Base-by-base conservation (phyloP, 768 basidiomycete genomes). In the Sarcodon aspratus region DNA sequence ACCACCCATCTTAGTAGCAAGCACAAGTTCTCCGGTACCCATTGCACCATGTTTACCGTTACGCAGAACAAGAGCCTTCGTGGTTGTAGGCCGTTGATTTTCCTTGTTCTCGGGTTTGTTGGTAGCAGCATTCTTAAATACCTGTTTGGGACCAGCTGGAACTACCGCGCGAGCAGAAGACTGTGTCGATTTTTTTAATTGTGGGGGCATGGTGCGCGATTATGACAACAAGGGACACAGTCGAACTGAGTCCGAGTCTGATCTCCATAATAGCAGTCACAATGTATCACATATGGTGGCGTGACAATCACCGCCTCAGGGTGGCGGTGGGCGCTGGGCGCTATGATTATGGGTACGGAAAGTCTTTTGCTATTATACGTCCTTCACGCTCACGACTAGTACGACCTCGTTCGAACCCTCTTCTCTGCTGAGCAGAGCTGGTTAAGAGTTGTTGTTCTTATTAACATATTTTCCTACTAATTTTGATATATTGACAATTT, bases 1-100 rank as follows among this genome's bases (percentile, higher is more conserved):
- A 1, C 88, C 88, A 45, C 73, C 79, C 53, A 86, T 74, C 58
- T 73, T 83, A 21, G 66, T 73, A 47, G 70, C 67, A 43, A 75
- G 62, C 44, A 80, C 61, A 42, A 87, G 15, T 63, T 87, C 85
- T 13, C 85, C 85, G 6, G 78, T 78, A 37, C 86, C 85, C 47
- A 72, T 72, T 31, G 82, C 71, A 10, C 84, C 86, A 63, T 82
- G 65, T 58, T 86, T 88, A 37, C 81, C 82, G 57, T 86, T 83
- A 53, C 87, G 76, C 53, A 89, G 64, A 48, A 87, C 61, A 48
- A 89, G 71, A 27, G 87, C 86, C 38, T 81, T 78, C n/a, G 75
- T 69, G 0, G 86, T 87, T 1, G 80, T 77, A 0, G 81, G 82
- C 54, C 70, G 72, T 49, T 74, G 65, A 33, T 73, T 72, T 52